Evolutionary conservation across 495 filamentous ascomycete genomes (phyloP), one percentile per base, ranked within the genome.

Genomic region (Monascus purpureus): DNA sequence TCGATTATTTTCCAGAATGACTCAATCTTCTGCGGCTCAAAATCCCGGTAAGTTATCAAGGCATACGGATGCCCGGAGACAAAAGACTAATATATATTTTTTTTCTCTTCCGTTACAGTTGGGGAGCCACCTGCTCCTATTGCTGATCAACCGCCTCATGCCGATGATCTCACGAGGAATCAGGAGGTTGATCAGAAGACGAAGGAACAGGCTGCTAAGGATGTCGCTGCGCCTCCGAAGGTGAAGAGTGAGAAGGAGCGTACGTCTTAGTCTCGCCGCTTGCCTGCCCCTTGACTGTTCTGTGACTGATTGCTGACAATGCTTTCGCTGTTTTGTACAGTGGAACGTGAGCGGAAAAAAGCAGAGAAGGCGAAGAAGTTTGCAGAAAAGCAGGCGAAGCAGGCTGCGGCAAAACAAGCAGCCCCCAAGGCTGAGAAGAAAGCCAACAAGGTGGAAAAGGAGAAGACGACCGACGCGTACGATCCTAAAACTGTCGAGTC

Each of bases 291-390:
- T 30, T 13, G 20, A 6, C n/a, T 15, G 18, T 29, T n/a, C 12
- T 12, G 16, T 22, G 22, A 6, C 22, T n/a, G 22, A 6, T 11
- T 27, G 35, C 49, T 54, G 45, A 54, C 41, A 35, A 23, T 25
- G 29, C 30, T 20, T 13, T 32, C 8, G 25, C 28, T 17, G 18
- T 32, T 19, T 20, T 18, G 12, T 36, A 20, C 39, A 67, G 55
- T 73, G 44, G 71, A 70, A 39, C 64, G 60, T 34, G 71, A 75
- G 40, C 65, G 68, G 27, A 57, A 58, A 39, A 73, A 73, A 50
- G 70, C 70, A 30, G 70, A 74, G 40, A 75, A 75, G 43, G 52
- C 60, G 17, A 67, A 67, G 44, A 75, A 73, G 43, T 69, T 73
- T 32, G 61, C 63, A 20, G 69, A 70, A 49, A 74, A 73, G 53